phyloP scores from a whole-genome alignment of 2,329 filamentous ascomycete species.

The Incumbomyces delicatus region DNA sequence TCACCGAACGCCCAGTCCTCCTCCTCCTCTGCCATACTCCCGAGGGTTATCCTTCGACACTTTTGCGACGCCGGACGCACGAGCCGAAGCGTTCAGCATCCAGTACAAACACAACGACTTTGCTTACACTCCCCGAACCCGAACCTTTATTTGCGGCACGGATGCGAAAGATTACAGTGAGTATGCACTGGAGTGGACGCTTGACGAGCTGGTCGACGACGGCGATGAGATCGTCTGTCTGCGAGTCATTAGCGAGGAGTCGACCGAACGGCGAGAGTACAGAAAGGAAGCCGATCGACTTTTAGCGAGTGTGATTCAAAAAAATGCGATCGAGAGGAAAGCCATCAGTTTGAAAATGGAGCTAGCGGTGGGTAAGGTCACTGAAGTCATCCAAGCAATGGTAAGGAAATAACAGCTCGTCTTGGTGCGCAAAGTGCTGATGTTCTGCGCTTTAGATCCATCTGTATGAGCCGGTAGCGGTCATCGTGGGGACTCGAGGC shows the following conservation, averaged over 20 bases:
- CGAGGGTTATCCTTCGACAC: conserved; percentile 66
- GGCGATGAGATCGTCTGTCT: conserved; percentile 90
- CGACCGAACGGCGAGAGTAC: conserved; percentile 59
- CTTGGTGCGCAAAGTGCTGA: neutral
- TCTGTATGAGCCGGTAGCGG: conserved; percentile 81
- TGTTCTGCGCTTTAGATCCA: conserved; percentile 53
- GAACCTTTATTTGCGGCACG: conserved; percentile 82
- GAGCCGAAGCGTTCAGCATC: conserved; percentile 68
- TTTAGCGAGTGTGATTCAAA: conserved; percentile 65
- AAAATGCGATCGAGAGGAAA: conserved; percentile 67
- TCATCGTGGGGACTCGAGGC: conserved; percentile 82
- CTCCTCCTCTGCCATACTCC: conserved; percentile 48
- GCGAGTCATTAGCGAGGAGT: conserved; percentile 56
- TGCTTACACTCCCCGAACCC: conserved; percentile 65
- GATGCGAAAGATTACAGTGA: conserved; percentile 89
- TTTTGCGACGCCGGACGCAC: conserved; percentile 56
- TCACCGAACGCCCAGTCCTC: conserved; percentile 27
- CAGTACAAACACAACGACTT: conserved; percentile 82
- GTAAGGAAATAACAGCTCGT: conserved; percentile 39
- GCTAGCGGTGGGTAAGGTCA: conserved; percentile 79
- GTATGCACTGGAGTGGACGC: conserved; percentile 82
- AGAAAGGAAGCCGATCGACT: conserved; percentile 64
- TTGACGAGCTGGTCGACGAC: conserved; percentile 85
- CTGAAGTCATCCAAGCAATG: conserved; percentile 82
- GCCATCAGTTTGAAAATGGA: conserved; percentile 80